phyloP scores from a whole-genome alignment of 2,329 filamentous ascomycete genomes.

The Dactylellina haptotyla region DNA sequence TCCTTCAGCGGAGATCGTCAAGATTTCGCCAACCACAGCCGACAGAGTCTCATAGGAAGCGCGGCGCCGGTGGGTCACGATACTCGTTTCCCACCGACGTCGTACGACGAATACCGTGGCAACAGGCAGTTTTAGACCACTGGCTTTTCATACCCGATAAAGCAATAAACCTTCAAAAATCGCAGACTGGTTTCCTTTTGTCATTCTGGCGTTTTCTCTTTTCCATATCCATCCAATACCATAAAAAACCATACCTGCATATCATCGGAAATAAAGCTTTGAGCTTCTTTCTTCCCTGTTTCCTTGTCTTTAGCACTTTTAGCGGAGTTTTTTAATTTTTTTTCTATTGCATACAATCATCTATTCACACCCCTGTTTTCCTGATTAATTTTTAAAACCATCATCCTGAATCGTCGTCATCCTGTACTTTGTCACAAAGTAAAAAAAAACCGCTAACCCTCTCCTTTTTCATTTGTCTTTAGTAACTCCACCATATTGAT shows the following conservation, averaged over 20 bases:
- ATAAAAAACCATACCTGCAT: conserved; percentile 26
- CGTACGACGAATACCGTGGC: conserved; percentile 47
- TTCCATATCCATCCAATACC: conserved; percentile 4
- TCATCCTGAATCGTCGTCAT: conserved; percentile 10
- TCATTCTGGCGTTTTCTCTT: conserved; percentile 36
- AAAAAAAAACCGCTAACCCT: not conserved
- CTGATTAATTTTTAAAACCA: conserved; percentile 33
- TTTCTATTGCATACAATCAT: not conserved
- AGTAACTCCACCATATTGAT: conserved; percentile 23
- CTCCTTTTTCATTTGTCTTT: conserved; percentile 37
- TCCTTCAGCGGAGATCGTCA: conserved; percentile 45
- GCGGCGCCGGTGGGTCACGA: conserved; percentile 38
- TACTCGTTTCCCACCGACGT: conserved; percentile 44
- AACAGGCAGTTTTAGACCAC: conserved; percentile 36
- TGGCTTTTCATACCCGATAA: not conserved
- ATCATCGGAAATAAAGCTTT: conserved; percentile 1
- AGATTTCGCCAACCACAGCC: conserved; percentile 30
- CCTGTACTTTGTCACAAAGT: conserved; percentile 1
- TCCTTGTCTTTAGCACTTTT: conserved; percentile 50
- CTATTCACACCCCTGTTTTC: conserved; percentile 3
- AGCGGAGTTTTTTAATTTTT: conserved; percentile 45
- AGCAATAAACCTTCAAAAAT: not conserved
- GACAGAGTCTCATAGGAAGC: conserved; percentile 46
- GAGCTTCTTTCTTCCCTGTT: conserved; percentile 12
- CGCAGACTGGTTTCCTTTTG: conserved; percentile 2